A percentile compares a stretch with the other conserved stretches of the same genome.
These are phyloP conservation scores for Elaeis guineensis DNA, from an alignment of 176 grass and related monocot species.

Conservation along the genomic window DNA sequence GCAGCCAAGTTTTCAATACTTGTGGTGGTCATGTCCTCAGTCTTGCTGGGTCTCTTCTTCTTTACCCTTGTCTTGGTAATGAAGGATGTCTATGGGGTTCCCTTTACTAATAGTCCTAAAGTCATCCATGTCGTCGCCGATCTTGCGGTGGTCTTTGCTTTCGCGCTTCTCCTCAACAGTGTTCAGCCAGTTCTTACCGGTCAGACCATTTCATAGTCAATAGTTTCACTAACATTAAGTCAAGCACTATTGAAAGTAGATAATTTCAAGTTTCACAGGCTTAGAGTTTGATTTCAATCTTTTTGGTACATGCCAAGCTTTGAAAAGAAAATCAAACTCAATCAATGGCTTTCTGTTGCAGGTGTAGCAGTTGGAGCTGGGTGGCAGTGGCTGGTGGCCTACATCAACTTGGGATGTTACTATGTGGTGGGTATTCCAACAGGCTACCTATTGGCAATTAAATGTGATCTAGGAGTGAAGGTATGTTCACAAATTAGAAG, in stretches of 20 bases:
- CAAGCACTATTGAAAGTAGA: too few species aligned
- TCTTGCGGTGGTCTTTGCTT: conserved; percentile 63
- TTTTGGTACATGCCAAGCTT: too few species aligned
- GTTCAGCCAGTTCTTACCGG: conserved; percentile 78
- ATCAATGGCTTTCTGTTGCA: neutral
- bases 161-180: conserved; percentile 74
- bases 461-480: conserved; percentile 44
- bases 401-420: conserved; percentile 73
- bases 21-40: conserved; percentile 67
- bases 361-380: conserved; percentile 86
- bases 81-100: conserved; percentile 55
- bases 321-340: too few species aligned
- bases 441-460: conserved; percentile 50
- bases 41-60: conserved; percentile 43
- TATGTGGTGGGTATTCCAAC: conserved; percentile 69
- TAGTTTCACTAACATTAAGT: too few species aligned
- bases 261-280: too few species aligned
- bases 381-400: conserved; percentile 81
- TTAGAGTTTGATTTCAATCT: too few species aligned
- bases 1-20: conserved; percentile 61
- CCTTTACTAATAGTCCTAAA: conserved; percentile 73
- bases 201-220: neutral
- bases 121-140: conserved; percentile 46
- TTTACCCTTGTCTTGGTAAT: conserved; percentile 37
- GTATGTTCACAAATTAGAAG: conserved; percentile 11